These are phyloP conservation scores for Hapsidospora chrysogenum DNA, from an alignment of 495 filamentous ascomycete species.

Conservation along the genomic window DNA sequence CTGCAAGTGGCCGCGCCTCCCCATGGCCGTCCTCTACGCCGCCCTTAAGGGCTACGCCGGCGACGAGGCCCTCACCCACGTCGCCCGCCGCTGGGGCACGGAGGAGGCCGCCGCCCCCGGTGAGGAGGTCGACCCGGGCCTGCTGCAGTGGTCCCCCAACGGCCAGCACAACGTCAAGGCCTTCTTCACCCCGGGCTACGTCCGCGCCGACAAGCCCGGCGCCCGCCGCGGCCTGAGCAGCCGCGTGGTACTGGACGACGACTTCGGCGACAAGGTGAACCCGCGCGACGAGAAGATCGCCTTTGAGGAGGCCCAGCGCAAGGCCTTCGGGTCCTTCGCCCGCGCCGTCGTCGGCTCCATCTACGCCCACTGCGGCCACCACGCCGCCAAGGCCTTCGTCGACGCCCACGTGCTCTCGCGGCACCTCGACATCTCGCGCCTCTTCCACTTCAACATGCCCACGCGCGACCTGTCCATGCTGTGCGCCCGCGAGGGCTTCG, in stretches of 20 bases:
- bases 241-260: conserved; percentile 58
- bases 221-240: conserved; percentile 47
- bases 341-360: conserved; percentile 68
- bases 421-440: conserved; percentile 50
- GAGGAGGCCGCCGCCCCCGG: conserved; percentile 70
- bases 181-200: conserved; percentile 16
- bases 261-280: conserved; percentile 45
- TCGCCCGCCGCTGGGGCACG: conserved; percentile 78
- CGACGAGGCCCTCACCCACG: conserved; percentile 43
- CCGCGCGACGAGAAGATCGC: conserved; percentile 7
- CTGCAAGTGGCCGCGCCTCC: conserved; percentile 75
- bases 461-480: conserved; percentile 63
- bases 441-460: conserved; percentile 75
- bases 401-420: conserved; percentile 66
- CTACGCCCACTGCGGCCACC: conserved; percentile 60
- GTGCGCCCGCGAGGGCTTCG: conserved; percentile 79
- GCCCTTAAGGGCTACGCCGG: conserved; percentile 75
- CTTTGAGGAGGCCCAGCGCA: conserved; percentile 8
- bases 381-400: conserved; percentile 63
- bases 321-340: conserved; percentile 50
- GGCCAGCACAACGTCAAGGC: conserved; percentile 25
- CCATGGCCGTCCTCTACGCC: conserved; percentile 62
- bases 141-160: conserved; percentile 57
- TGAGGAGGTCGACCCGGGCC: conserved; percentile 79
- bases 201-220: conserved; percentile 18